phyloP scores from a whole-genome alignment of 2,329 filamentous ascomycete genomes.

The Colletotrichum destructivum region DNA sequence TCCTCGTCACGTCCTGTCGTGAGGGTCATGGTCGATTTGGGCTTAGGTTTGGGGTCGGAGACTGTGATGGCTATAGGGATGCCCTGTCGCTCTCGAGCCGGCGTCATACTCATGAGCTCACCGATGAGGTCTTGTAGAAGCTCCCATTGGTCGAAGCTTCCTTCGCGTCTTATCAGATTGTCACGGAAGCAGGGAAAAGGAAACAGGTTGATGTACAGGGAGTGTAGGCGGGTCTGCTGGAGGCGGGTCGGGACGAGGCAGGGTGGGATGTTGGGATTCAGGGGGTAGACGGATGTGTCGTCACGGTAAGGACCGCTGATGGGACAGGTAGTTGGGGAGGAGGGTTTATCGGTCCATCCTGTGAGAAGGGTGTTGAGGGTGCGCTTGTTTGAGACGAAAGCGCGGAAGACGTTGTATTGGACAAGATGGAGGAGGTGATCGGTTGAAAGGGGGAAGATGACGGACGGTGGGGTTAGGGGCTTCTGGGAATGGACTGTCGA shows the following conservation, averaged over 20 bases:
- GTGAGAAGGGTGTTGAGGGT: conserved; percentile 27
- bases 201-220: conserved; percentile 36
- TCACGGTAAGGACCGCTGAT: conserved; percentile 27
- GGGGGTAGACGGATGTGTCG: conserved; percentile 24
- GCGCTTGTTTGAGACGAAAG: conserved; percentile 22
- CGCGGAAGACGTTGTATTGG: conserved; percentile 36
- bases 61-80: not conserved
- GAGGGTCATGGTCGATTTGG: not conserved
- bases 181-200: conserved; percentile 36
- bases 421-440: conserved; percentile 36
- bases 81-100: not conserved
- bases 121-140: conserved; percentile 32
- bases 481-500: not conserved
- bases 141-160: conserved; percentile 24
- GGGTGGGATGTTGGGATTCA: conserved; percentile 36
- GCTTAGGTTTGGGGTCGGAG: not conserved
- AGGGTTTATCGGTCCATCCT: conserved; percentile 2
- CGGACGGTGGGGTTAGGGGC: conserved; percentile 9
- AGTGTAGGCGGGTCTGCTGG: conserved; percentile 23
- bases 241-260: conserved; percentile 24
- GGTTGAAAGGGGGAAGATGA: conserved; percentile 21
- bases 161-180: conserved; percentile 37
- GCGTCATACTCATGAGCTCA: conserved; percentile 18
- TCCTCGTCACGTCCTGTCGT: conserved; percentile 4
- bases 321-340: conserved; percentile 14